These are phyloP conservation scores for Malania oleifera DNA, from an alignment of 164 flowering plant species.

Conservation along the genomic window DNA sequence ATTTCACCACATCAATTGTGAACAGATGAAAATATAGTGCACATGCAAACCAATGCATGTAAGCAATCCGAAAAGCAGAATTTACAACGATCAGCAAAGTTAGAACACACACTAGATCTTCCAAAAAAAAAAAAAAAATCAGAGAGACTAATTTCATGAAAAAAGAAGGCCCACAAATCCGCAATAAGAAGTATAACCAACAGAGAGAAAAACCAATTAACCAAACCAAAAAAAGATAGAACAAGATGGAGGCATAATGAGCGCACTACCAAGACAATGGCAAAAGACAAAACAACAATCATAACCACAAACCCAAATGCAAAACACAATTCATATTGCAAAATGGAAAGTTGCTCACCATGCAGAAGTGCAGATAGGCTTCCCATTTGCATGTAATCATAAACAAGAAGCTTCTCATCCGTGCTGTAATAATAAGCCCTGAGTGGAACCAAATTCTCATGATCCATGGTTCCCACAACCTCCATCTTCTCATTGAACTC, in stretches of 20 bases:
- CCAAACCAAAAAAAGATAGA: neutral
- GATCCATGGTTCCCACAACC: slow-evolving; percentile 53
- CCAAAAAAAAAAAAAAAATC: no score
- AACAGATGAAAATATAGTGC: no score
- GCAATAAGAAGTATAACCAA: no score
- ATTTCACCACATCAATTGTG: no score
- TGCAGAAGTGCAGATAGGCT: slow-evolving; percentile 96
- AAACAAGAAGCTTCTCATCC: slow-evolving; percentile 88
- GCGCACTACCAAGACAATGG: slow-evolving; percentile 3
- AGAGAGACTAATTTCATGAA: neutral
- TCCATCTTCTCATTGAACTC: slow-evolving; percentile 81
- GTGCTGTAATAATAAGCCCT: slow-evolving; percentile 68
- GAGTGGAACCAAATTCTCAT: slow-evolving; percentile 73
- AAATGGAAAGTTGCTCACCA: slow-evolving; percentile 41
- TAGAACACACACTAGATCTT: no score
- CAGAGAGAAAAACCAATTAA: no score
- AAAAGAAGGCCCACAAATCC: no score
- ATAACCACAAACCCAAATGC: neutral
- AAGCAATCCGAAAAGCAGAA: neutral
- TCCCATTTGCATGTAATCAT: slow-evolving; percentile 90
- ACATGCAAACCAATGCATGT: no score
- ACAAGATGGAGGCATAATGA: neutral
- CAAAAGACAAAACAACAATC: neutral
- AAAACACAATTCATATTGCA: neutral
- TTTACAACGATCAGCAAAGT: neutral